Conservation (phyloP, 2,329 filamentous ascomycete species). For the Apiospora hydei region DNA sequence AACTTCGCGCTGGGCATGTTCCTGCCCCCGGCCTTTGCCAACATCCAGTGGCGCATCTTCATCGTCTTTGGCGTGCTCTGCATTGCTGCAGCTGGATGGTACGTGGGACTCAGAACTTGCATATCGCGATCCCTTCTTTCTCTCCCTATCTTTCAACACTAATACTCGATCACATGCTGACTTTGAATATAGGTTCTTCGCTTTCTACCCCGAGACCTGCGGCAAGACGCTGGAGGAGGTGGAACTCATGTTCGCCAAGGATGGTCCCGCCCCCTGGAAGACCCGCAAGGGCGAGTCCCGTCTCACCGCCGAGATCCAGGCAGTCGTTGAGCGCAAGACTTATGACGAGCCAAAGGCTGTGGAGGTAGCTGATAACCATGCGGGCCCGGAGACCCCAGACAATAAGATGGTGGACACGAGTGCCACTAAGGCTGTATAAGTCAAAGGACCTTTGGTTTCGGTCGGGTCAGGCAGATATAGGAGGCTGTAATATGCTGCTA, state of each 20-base stretch:
- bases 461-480: not conserved
- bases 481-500: too few species aligned
- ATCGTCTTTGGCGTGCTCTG: slow-evolving; percentile 50
- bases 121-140: not conserved
- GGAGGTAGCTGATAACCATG: not conserved
- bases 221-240: slow-evolving; percentile 51
- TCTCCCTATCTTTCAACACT: not conserved
- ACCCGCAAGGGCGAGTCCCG: slow-evolving; percentile 42
- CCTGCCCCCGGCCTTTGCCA: slow-evolving; percentile 63
- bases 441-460: not conserved
- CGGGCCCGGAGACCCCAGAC: not conserved
- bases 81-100: slow-evolving; percentile 42
- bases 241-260: slow-evolving; percentile 44
- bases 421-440: not conserved
- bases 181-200: slow-evolving; percentile 33
- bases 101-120: not conserved
- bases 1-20: slow-evolving; percentile 68
- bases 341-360: not conserved
- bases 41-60: slow-evolving; percentile 62
- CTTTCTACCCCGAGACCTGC: slow-evolving; percentile 47
- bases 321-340: slow-evolving; percentile 36
- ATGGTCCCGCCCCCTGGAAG: slow-evolving; percentile 48
- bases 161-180: not conserved
- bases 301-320: slow-evolving; percentile 40
- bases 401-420: not conserved